phyloP scores from a whole-genome alignment of 2,329 filamentous ascomycete species.

The Calcarisporium arbuscula region DNA sequence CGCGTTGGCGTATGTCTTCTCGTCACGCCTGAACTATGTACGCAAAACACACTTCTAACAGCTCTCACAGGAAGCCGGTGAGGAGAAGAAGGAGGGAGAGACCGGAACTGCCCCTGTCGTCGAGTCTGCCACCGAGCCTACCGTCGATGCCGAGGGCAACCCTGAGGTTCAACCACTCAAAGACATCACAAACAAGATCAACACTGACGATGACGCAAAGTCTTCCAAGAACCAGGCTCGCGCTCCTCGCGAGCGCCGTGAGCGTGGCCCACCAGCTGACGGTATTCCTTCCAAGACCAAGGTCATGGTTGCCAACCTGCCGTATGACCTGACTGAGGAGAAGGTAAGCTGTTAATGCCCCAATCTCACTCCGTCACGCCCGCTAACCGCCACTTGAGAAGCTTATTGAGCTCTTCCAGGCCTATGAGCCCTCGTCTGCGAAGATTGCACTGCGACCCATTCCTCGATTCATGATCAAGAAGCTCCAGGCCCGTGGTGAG shows the following conservation, averaged over 20 bases:
- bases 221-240: slow-evolving; percentile 45
- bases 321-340: slow-evolving; percentile 95
- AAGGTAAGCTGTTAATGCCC: slow-evolving; percentile 55
- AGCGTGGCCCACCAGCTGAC: slow-evolving; percentile 95
- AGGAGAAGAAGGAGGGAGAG: slow-evolving; percentile 43
- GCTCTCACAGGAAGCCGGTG: slow-evolving; percentile 22
- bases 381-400: slow-evolving; percentile 29
- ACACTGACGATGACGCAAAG: slow-evolving; percentile 54
- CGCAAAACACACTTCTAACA: background rate
- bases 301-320: slow-evolving; percentile 99
- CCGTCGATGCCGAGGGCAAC: slow-evolving; percentile 38
- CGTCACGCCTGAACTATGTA: too few relatives aligned
- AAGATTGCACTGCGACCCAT: slow-evolving; percentile 99
- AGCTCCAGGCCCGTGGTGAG: slow-evolving; percentile 96
- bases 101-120: slow-evolving; percentile 33
- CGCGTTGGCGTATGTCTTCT: slow-evolving; percentile 32
- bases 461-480: slow-evolving; percentile 99
- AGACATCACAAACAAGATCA: slow-evolving; percentile 53
- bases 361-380: background rate
- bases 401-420: slow-evolving; percentile 96
- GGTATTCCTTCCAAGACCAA: slow-evolving; percentile 98
- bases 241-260: slow-evolving; percentile 54
- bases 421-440: slow-evolving; percentile 86
- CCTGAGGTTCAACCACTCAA: slow-evolving; percentile 52
- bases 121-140: slow-evolving; percentile 39